Evolutionary conservation across 139 green algal genomes (phyloP), one percentile per base, ranked within the genome.

Genomic region (Micractinium conductrix): DNA sequence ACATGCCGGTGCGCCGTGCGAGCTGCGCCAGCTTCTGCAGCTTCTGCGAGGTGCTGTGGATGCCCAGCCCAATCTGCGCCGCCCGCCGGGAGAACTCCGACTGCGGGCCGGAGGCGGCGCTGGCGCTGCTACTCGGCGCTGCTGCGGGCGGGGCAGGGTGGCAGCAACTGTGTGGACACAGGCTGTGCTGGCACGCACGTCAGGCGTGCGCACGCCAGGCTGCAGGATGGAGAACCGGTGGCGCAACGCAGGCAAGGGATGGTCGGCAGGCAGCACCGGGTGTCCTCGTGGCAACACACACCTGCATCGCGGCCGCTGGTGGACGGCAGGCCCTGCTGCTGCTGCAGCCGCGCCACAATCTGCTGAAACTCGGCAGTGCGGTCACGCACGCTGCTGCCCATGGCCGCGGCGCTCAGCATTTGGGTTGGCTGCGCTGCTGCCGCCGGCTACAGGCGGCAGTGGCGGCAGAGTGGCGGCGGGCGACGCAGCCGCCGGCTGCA

Each of bases 1-100:
- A 99, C 91, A 97, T 98, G 33, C 93, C 96, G 16, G 95, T 99
- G 38, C 95, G 93, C 89, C 98, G 98, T 3, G 97, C 97, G 21
- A 99, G 92, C 91, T 98, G 93, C 4, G 95, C 91, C 26, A 99
- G 92, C 85, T 95, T 95, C 62, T 94, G 89, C n/a, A 99, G 93
- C 86, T 98, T 99, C 42, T 94, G 35, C 2, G 93, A 96, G 4
- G 97, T 99, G n/a, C 83, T 91, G 82, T 99, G 96, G 55, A 99
- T 99, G 37, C 89, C 92, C 24, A 96, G 84, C 0, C 97, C 97
- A 44, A 99, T 98, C 4, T 92, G 81, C 10, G 94, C 94, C 30
- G 97, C 97, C 22, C 88, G 90, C n/a, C 87, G 84, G 0, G 94
- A 89, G 85, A 99, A 99, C 85, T 98, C 96, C 4, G 89, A 95